Base-by-base conservation (phyloP, 75 land plant genomes). In the Adiantum capillusveneris region DNA sequence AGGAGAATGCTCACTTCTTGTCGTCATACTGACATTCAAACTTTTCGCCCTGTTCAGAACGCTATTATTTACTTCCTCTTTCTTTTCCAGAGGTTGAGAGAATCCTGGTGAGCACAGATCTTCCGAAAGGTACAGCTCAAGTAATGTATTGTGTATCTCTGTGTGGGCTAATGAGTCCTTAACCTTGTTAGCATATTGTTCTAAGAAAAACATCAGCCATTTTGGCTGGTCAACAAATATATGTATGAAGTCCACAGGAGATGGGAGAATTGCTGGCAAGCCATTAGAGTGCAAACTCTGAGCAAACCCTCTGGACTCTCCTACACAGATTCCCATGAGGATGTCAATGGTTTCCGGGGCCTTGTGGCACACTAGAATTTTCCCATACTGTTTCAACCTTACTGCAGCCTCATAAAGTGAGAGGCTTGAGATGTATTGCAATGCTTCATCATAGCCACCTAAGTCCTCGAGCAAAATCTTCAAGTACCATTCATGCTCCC, bases 401-500 rank as follows among this genome's bases (percentile, higher is more conserved):
- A 77, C 65, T 46, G 84, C 86, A 66, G 84, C 86, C 76, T 93
- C 91, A 65, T 73, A 66, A 27, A 79, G 73, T 28, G 84, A 77
- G 25, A 93, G 85, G 59, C 96, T 75, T 17, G 78, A 68, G 27
- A 93, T 85, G 63, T 93, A 93, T 18, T 75, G 70, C 69, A 93
- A 64, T 7, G 95, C 98, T 68, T 93, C 98, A 57, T 88, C 81
- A 75, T 83, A 93, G 7, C 81, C 74, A 31, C 75, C 84, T 49
- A 93, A 78, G 70, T 93, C 98, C 58, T 88, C 98, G 53, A 93
- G 83, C 24, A 93, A 75, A 50, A 93, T 88, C 69, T 89, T 93
- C 65, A 93, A 65, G 67, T 89, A 93, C 84, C 64, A 81, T 59
- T 93, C 98, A 77, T 93, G 98, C 65, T 63, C 72, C 58, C 83